These are phyloP conservation scores for Aquanectria penicillioides DNA, from an alignment of 2,329 filamentous ascomycete species.

Conservation along the genomic window DNA sequence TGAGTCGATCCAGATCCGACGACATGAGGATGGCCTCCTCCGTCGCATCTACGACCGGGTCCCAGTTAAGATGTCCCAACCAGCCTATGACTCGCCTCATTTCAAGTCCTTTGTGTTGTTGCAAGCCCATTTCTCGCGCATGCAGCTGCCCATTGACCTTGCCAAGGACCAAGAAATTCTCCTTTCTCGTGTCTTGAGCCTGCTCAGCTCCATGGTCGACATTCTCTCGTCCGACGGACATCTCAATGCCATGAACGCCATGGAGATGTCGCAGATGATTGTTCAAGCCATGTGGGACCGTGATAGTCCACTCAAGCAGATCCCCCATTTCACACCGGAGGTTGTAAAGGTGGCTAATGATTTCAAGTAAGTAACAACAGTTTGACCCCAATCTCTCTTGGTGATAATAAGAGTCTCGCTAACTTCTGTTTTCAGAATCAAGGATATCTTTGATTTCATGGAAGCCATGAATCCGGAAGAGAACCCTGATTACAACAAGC, in stretches of 20 bases:
- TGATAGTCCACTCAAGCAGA: constrained; percentile 96
- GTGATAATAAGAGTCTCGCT: constrained; percentile 35
- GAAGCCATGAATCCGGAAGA: constrained; percentile 97
- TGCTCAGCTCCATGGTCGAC: constrained; percentile 92
- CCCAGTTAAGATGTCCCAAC: constrained; percentile 93
- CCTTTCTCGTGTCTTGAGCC: constrained; percentile 82
- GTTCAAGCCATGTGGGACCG: constrained; percentile 99
- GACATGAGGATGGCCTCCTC: constrained; percentile 89
- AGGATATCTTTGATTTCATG: constrained; percentile 98
- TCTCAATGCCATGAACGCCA: constrained; percentile 96
- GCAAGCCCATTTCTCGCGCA: constrained; percentile 96
- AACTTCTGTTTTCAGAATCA: constrained; percentile 68
- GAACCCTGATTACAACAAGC: constrained; percentile 80
- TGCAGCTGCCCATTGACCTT: constrained; percentile 95
- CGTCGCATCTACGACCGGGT: constrained; percentile 93
- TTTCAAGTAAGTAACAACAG: constrained; percentile 73
- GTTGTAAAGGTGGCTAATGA: constrained; percentile 85
- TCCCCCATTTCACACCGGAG: constrained; percentile 89
- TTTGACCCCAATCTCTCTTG: constrained; percentile 39
- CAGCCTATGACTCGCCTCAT: constrained; percentile 89
- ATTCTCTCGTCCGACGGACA: constrained; percentile 96
- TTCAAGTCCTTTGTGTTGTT: constrained; percentile 98
- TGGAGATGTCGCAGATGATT: constrained; percentile 99
- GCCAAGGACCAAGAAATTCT: constrained; percentile 95
- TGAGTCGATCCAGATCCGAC: constrained; percentile 91